Evolutionary conservation across 2,329 filamentous ascomycete genomes (phyloP), one percentile per base, ranked within the genome.

Genomic region (Penicillium sp.): DNA sequence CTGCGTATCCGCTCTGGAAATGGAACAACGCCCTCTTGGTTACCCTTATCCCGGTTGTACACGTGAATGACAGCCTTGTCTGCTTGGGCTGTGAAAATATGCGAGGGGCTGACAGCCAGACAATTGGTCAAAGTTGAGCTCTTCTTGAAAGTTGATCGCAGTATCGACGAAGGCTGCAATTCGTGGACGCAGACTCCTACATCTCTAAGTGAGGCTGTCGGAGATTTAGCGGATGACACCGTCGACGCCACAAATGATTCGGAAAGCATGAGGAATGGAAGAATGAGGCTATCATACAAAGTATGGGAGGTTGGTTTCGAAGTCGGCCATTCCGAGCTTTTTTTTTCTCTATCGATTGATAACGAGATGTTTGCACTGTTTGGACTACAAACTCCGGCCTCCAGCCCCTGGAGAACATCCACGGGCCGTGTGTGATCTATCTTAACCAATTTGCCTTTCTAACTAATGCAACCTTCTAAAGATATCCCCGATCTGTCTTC

Each of bases 11-110:
- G 85, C 75, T 97, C 93, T 0, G 89, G 87, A 68, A 99, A 96
- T 0, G 93, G 89, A 21, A 97, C 86, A 19, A 91, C 84, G 7
- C 91, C 89, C 77, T 97, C 93, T 71, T 97, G 92, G 67, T 90
- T 94, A 29, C 90, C 90, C 62, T 90, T 89, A 58, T 87, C 82
- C 55, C 92, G 84, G 57, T 85, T 93, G 77, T 97, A 99, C 55
- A 99, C 91, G 76, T 97, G 91, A 1, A 99, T 84, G 42, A 96
- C 90, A 0, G 92, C 91, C 75, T 96, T 97, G 63, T 93, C 92
- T 50, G 89, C 84, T 74, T 99, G 94, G 4, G 91, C 93, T 4
- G 93, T 89, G 73, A 96, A 99, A 47, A 97, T 82, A 73, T 99
- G 94, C 21, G 88, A 88, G 45, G 85, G 81, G 75, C 84, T 95